Percentiles rank a stretch among this genome's conserved stretches.
Conservation (phyloP, 1,139 yeast genomes). For the Pichia sp. region DNA sequence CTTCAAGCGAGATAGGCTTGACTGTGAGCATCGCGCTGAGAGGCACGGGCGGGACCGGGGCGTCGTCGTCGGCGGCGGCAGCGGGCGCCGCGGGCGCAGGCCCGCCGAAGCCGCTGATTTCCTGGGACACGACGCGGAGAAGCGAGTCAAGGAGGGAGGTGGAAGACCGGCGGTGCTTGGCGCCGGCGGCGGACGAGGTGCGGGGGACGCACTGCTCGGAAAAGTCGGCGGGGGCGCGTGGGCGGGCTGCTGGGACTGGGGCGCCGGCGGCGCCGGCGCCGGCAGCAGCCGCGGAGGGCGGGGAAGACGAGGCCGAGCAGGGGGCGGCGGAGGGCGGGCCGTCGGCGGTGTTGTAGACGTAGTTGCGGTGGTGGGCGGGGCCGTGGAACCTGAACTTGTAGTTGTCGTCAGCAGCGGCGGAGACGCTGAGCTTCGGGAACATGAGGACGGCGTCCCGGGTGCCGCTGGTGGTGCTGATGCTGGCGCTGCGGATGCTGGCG, state of each 20-base stretch:
- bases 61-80: neutral
- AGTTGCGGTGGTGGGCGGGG: neutral
- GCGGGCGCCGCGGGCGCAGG: neutral
- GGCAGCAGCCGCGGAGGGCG: neutral
- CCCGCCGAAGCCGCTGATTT: neutral
- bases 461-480: neutral
- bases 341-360: neutral
- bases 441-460: neutral
- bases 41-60: conserved; percentile 2
- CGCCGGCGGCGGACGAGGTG: neutral
- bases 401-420: neutral
- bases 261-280: neutral
- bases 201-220: neutral
- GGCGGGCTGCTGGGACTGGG: no score
- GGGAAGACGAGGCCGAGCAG: neutral
- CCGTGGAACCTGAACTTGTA: neutral
- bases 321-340: neutral
- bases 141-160: conserved; percentile 3
- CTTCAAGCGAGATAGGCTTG: conserved; percentile 4
- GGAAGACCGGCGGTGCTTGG: neutral
- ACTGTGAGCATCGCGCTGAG: conserved; percentile 1
- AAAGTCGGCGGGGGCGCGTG: neutral
- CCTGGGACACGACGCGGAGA: conserved; percentile 5
- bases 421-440: neutral
- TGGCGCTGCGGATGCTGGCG: neutral